phyloP scores from a whole-genome alignment of 1,284 basidiomycete species.

The Moesziomyces sp. region DNA sequence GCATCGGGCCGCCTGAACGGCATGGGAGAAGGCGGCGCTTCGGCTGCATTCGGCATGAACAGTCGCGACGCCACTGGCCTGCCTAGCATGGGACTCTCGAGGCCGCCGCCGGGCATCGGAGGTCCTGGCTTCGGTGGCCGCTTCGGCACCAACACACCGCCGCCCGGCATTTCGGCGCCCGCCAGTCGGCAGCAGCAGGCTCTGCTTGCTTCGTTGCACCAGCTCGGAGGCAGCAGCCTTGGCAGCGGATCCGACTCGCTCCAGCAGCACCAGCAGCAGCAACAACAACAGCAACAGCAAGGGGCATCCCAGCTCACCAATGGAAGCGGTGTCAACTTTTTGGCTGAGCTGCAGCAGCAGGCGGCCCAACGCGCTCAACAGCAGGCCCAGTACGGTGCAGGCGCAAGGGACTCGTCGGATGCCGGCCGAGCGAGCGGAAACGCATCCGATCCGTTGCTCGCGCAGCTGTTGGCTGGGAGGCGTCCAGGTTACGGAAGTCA shows the following conservation, averaged over 20 bases:
- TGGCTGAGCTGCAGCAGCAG: conserved; percentile 49
- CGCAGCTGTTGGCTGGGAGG: conserved; percentile 59
- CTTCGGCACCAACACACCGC: conserved; percentile 46
- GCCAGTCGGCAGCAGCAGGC: conserved; percentile 51
- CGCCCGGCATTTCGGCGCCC: conserved; percentile 41
- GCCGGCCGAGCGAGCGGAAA: conserved; percentile 25
- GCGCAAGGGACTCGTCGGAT: conserved; percentile 19
- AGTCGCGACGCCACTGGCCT: conserved; percentile 33
- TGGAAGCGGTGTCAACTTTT: conserved; percentile 36
- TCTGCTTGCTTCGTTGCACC: conserved; percentile 45
- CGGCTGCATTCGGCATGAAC: conserved; percentile 26
- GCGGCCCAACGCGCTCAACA: conserved; percentile 43
- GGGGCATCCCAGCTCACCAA: conserved; percentile 20
- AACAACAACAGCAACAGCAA: conserved; percentile 17
- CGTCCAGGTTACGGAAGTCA: conserved; percentile 28
- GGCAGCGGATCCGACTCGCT: conserved; percentile 15
- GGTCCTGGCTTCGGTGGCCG: conserved; percentile 36
- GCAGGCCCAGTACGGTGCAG: conserved; percentile 32
- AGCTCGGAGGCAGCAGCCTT: conserved; percentile 26
- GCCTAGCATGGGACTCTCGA: conserved; percentile 38
- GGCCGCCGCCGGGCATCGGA: conserved; percentile 41
- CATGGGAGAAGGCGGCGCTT: conserved; percentile 32
- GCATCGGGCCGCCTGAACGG: conserved; percentile 16
- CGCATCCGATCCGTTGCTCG: conserved; percentile 57
- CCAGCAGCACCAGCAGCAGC: conserved; percentile 40